phyloP scores from a whole-genome alignment of 345 rosid species.

The Moringa oleifera region DNA sequence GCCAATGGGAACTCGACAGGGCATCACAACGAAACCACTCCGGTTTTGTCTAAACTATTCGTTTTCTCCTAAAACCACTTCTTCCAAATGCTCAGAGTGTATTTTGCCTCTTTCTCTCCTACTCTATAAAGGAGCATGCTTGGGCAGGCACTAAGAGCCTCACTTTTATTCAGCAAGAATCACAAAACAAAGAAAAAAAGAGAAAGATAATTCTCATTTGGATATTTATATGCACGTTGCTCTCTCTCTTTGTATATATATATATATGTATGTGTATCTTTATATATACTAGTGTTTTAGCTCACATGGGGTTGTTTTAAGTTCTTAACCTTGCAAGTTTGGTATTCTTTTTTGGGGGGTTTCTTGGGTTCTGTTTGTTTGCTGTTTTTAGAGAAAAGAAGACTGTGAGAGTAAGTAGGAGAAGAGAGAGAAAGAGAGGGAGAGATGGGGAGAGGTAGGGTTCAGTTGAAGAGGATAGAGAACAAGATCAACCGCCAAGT shows the following conservation, averaged over 20 bases:
- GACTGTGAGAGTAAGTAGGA: conserved; percentile 40
- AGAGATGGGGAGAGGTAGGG: conserved; percentile 78
- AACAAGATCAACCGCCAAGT: conserved; percentile 80
- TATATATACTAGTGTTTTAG: too few species aligned
- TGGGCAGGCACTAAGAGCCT: background rate
- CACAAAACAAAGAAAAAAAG: conserved; percentile 13
- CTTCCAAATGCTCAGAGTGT: background rate
- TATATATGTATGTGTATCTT: too few species aligned
- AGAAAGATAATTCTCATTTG: conserved; percentile 27
- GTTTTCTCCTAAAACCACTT: conserved; percentile 31
- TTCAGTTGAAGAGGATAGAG: conserved; percentile 81
- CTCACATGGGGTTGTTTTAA: too few species aligned
- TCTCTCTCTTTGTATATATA: too few species aligned
- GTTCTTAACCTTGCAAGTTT: background rate
- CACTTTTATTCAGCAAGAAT: background rate
- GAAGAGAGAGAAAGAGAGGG: conserved; percentile 49
- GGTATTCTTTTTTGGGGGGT: conserved; percentile 19
- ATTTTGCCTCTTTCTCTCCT: conserved; percentile 6
- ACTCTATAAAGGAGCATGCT: background rate
- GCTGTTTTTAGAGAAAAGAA: conserved; percentile 26
- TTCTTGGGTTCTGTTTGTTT: conserved; percentile 31
- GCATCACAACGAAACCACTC: conserved; percentile 14
- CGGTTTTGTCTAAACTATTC: conserved; percentile 18
- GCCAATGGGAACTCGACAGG: conserved; percentile 34
- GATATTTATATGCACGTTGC: background rate